Base-by-base conservation (phyloP, 2,329 filamentous ascomycete species). In the Nemania sp. region DNA sequence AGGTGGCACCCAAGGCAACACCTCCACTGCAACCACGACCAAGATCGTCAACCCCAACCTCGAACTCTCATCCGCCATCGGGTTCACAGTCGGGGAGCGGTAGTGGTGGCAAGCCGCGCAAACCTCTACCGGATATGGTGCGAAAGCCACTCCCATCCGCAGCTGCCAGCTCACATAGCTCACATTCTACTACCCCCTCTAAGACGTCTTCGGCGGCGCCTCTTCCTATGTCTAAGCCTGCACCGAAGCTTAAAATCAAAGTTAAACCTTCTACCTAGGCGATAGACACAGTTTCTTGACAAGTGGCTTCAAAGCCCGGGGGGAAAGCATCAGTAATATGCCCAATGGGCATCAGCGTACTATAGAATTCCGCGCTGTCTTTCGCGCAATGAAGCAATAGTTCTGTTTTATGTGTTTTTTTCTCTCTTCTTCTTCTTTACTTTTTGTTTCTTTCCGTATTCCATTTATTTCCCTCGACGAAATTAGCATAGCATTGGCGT, bases 221-320 rank as follows among this genome's bases (percentile, higher is more conserved):
- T 2, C 55, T 67, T 46, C 34, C 68, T 7, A 49, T 66, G 3
- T 47, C 70, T 15, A 61, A 60, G 50, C 50, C 60, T n/a, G 7
- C 29, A 15, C 50, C 49, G 2, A 72, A 71, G 57, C 46, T 72
- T 15, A 74, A 73, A 61, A 69, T 74, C 58, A 74, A 72, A 59
- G 40, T 74, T 42, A 74, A 69, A 57, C 58, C 65, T 5, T 37
- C 60, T 56, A 53, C 60, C 40, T 67, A 62, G 15, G 43, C 45
- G 10, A 7, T n/a, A 29, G 9, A 5, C n/a, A 50, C 13, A 47
- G 3, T 9, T 34, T 7, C 25, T 29, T 29, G 7, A 29, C 25
- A 29, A 29, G 25, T 29, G 25, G 25, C 25, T 39, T 39, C 12
- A 39, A 43, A 43, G 56, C 32, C 32, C n/a, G 9, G 34, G 13